These are phyloP conservation scores for Picochlorum costavermella DNA, from an alignment of 139 green algal species.

Conservation along the genomic window DNA sequence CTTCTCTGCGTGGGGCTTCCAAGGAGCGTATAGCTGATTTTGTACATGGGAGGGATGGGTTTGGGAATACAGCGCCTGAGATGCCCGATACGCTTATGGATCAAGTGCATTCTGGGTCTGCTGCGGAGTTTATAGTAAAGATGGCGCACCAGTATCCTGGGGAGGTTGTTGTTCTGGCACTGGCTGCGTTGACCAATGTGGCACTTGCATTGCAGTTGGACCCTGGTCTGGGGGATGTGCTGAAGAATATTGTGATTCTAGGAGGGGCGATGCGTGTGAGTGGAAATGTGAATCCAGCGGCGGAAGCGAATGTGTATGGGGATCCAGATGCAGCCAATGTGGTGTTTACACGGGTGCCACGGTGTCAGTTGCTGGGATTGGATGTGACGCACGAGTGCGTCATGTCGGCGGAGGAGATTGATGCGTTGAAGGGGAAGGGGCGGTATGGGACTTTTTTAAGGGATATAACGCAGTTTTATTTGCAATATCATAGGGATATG, in stretches of 20 bases:
- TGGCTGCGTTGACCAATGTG: conserved; percentile 81
- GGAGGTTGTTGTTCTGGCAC: conserved; percentile 61
- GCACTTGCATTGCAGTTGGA: conserved; percentile 68
- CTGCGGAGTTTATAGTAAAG: conserved; percentile 70
- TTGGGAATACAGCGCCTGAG: conserved; percentile 62
- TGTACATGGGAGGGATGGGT: conserved; percentile 80
- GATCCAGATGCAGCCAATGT: conserved; percentile 67
- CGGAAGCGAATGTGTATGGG: conserved; percentile 70
- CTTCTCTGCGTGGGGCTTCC: conserved; percentile 36
- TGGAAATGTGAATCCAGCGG: conserved; percentile 79
- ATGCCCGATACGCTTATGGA: not conserved
- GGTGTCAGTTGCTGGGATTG: conserved; percentile 43
- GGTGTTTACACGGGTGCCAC: conserved; percentile 40
- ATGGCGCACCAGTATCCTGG: conserved; percentile 37
- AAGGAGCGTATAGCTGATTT: conserved; percentile 76
- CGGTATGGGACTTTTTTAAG: conserved; percentile 49
- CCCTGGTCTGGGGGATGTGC: conserved; percentile 31
- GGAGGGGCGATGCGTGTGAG: conserved; percentile 71
- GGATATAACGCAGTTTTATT: conserved; percentile 60
- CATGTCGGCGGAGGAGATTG: conserved; percentile 32
- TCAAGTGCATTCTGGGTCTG: conserved; percentile 16
- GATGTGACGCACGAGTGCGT: conserved; percentile 58
- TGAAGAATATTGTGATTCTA: conserved; percentile 50
- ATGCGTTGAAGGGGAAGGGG: conserved; percentile 31
- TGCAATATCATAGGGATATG: conserved; percentile 45